phyloP scores from a whole-genome alignment of 768 basidiomycete species.

The Kwoniella sp. region DNA sequence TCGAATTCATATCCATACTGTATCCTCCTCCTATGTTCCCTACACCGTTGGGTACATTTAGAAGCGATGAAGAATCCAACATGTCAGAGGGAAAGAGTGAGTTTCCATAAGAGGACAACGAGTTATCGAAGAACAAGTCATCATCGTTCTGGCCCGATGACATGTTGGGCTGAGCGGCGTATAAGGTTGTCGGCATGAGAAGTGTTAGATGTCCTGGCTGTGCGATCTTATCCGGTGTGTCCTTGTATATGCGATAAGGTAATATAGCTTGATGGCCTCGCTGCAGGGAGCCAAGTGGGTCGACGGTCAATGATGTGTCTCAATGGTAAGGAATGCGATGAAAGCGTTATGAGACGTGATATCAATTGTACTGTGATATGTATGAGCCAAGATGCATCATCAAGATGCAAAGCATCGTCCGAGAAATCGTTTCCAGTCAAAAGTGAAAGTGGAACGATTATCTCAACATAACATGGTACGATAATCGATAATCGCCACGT shows the following conservation, averaged over 20 bases:
- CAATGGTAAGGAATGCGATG: background rate
- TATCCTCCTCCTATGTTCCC: background rate
- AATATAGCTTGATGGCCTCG: background rate
- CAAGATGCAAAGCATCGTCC: too few relatives aligned
- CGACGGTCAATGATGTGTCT: background rate
- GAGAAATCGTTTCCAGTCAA: too few relatives aligned
- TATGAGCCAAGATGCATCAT: too few relatives aligned
- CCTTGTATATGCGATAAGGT: background rate
- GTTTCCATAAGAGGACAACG: conserved; percentile 16
- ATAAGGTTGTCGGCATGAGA: conserved; percentile 22
- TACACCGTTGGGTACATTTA: conserved; percentile 10
- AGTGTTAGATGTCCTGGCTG: background rate
- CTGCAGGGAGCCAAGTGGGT: background rate
- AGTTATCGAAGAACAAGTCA: conserved; percentile 27
- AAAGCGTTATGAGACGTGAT: too few relatives aligned
- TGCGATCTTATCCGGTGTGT: background rate
- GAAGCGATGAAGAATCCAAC: conserved; percentile 18
- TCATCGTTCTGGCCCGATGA: background rate
- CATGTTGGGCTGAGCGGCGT: conserved; percentile 2
- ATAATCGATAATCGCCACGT: background rate
- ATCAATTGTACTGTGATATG: too few relatives aligned
- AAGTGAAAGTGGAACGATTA: background rate
- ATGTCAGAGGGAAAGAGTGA: conserved; percentile 33
- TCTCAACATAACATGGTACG: conserved; percentile 3
- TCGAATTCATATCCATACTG: background rate